Conservation (phyloP, 2,329 filamentous ascomycete genomes). For the Trichocomaceae sp. region DNA sequence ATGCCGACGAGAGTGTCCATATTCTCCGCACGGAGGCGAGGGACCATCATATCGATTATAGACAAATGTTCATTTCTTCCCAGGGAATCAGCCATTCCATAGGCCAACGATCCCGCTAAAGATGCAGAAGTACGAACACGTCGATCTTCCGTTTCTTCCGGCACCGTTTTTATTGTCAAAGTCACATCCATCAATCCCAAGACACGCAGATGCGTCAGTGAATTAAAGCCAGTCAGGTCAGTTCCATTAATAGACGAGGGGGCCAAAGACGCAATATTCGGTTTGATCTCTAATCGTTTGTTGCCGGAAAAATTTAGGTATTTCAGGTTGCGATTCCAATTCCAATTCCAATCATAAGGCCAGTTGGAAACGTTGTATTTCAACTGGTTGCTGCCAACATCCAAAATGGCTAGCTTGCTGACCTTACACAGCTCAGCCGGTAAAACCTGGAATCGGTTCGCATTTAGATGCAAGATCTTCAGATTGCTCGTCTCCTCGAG, state of each 20-base stretch:
- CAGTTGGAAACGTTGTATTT: slow-evolving; percentile 99
- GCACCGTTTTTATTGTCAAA: slow-evolving; percentile 83
- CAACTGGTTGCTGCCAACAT: slow-evolving; percentile 88
- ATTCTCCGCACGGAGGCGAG: slow-evolving; percentile 81
- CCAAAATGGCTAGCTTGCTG: slow-evolving; percentile 81
- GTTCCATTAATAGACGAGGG: slow-evolving; percentile 49
- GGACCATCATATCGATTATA: slow-evolving; percentile 90
- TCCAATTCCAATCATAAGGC: slow-evolving; percentile 99
- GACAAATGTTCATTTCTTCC: slow-evolving; percentile 92
- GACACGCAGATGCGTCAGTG: slow-evolving; percentile 73
- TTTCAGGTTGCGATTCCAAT: slow-evolving; percentile 88
- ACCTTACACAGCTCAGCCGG: slow-evolving; percentile 93
- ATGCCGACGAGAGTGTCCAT: slow-evolving; percentile 87
- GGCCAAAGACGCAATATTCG: slow-evolving; percentile 52
- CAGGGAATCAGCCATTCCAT: slow-evolving; percentile 95
- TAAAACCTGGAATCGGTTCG: slow-evolving; percentile 94
- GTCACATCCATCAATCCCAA: slow-evolving; percentile 97
- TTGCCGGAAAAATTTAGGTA: slow-evolving; percentile 97
- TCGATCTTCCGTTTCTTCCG: slow-evolving; percentile 89
- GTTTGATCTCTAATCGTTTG: slow-evolving; percentile 86
- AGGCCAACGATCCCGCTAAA: slow-evolving; percentile 78
- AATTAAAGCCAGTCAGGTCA: slow-evolving; percentile 84
- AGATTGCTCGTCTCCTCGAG: slow-evolving; percentile 82
- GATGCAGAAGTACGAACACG: slow-evolving; percentile 97
- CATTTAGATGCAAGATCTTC: slow-evolving; percentile 89